These are phyloP conservation scores for Ulmus americana DNA, from an alignment of 331 rosid genomes.

Conservation along the genomic window DNA sequence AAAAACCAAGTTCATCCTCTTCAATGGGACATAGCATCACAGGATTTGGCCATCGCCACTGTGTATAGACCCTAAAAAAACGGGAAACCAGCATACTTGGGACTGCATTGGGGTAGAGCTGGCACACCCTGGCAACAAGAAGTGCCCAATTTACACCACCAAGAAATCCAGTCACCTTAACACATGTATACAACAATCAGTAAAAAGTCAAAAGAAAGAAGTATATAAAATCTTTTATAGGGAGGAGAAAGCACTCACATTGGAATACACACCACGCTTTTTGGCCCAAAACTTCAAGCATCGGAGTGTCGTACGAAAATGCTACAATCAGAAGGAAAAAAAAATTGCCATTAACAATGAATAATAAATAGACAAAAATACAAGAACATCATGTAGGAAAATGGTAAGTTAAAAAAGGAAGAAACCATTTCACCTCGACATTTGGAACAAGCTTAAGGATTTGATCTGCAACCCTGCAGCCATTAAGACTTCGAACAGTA, in stretches of 20 bases:
- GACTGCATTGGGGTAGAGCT: constrained; percentile 88
- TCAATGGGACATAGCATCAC: constrained; percentile 86
- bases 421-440: constrained; percentile 45
- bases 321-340: constrained; percentile 44
- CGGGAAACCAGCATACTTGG: constrained; percentile 93
- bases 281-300: constrained; percentile 95
- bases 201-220: neutral
- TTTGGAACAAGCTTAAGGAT: constrained; percentile 85
- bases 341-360: neutral
- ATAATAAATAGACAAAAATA: too few relatives aligned
- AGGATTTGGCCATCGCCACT: constrained; percentile 99
- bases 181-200: constrained; percentile 5
- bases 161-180: constrained; percentile 89
- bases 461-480: constrained; percentile 95
- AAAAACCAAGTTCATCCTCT: constrained; percentile 72
- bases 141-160: constrained; percentile 98
- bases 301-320: constrained; percentile 61
- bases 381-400: neutral
- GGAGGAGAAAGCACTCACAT: constrained; percentile 44
- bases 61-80: constrained; percentile 86
- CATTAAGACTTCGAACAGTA: constrained; percentile 94
- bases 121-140: constrained; percentile 86
- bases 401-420: neutral
- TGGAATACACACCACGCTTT: constrained; percentile 90
- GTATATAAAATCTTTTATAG: neutral